Base-by-base conservation (phyloP, 148 eudicot species). In the Chenopodium formosanum region DNA sequence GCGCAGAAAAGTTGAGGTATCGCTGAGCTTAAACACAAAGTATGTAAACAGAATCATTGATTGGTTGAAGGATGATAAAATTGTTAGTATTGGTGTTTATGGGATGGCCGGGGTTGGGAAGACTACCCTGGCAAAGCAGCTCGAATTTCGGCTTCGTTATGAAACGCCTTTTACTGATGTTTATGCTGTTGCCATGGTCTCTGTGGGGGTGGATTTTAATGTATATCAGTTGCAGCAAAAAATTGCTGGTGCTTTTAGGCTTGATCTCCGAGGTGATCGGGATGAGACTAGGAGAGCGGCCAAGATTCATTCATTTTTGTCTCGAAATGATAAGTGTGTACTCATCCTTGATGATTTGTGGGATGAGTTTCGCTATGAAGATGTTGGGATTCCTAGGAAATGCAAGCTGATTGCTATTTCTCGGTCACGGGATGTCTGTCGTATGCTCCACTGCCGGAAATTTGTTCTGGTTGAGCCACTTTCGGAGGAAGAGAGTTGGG, bases 81-180 rank as follows among this genome's bases (percentile, higher is more conserved):
- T 67, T 4, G 66, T 40, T 10, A 53, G 19, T 34, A 75, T 81
- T 34, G 79, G 75, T 75, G 50, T 81, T 31, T 74, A 48, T 48
- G 83, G 83, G 31, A 74, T 81, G 83, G 78, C 65, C 12, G 83
- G 83, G 19, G 46, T 75, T 13, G 83, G 83, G 13, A 81, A 81
- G 79, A 81, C 83, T 8, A 52, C 74, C 32, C 79, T 81, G 20
- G 52, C 78, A 58, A 75, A 13, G 74, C 67, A 75, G 31, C 74
- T 81, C 27, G 27, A 67, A 31, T 4, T 27, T 7, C 79, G 23
- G 74, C 22, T 75, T 48, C 52, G 7, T 37, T 20, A 74, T 47
- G 78, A 52, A 8, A 67, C 48, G 4, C 32, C 32, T 66, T 17
- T n/a, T n/a, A 11, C 4, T 53, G 44, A 9, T 52, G 12, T 3